Percentiles rank a stretch among this genome's conserved stretches.
Conservation (phyloP, 2,329 filamentous ascomycete species). For the Orbilia quercus region DNA sequence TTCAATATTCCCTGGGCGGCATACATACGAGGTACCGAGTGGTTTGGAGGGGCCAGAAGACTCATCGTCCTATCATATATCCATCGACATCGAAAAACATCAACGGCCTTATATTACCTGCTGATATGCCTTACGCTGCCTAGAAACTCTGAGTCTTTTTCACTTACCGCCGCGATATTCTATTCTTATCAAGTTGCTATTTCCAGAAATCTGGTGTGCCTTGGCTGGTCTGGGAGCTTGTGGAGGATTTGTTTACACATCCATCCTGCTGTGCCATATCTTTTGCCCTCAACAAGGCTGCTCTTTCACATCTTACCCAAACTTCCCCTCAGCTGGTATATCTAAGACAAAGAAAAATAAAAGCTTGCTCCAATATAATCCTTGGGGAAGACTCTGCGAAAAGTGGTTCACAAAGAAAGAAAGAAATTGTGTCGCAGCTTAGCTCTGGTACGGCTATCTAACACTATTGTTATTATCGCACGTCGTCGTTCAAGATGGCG, state of each 20-base stretch:
- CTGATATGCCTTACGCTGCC: neutral
- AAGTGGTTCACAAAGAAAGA: slow-evolving; percentile 1
- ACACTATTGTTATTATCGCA: slow-evolving; percentile 8
- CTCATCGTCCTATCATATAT: slow-evolving; percentile 14
- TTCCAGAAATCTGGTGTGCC: slow-evolving; percentile 12
- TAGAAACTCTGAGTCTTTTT: neutral
- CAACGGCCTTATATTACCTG: neutral
- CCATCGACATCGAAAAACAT: neutral
- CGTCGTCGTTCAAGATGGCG: slow-evolving; percentile 19
- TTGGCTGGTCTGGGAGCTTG: too few relatives aligned
- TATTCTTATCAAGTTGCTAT: neutral
- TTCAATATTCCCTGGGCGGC: neutral
- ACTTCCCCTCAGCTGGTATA: neutral
- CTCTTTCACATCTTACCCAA: neutral
- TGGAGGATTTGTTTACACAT: slow-evolving; percentile 40
- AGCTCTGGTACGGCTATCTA: neutral
- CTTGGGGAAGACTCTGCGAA: neutral
- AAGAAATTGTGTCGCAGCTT: neutral
- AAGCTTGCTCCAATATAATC: neutral
- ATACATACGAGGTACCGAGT: neutral
- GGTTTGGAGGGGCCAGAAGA: slow-evolving; percentile 14
- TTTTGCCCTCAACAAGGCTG: neutral
- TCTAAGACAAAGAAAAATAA: slow-evolving; percentile 24
- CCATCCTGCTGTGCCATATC: slow-evolving; percentile 31
- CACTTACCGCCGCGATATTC: neutral